Conservation (phyloP, 139 green algal species). For the Volvox africanus region DNA sequence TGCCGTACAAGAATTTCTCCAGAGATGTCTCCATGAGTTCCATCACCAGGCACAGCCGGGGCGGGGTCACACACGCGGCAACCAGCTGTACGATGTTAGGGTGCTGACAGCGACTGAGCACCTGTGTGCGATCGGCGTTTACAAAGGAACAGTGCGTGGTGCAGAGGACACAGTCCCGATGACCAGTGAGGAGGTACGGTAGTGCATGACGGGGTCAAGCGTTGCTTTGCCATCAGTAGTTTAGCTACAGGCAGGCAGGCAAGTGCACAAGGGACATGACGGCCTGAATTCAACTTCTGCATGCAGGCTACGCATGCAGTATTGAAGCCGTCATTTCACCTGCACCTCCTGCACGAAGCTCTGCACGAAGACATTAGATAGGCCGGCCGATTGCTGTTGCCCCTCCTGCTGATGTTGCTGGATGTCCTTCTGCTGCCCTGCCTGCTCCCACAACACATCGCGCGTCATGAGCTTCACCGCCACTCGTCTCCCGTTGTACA, state of each 20-base stretch:
- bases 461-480: not conserved
- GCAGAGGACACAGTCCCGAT: too few species aligned
- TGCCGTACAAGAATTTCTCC: not conserved
- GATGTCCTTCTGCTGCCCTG: not conserved
- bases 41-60: not conserved
- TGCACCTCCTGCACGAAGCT: not conserved
- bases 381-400: too few species aligned
- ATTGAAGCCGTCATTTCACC: not conserved
- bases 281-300: too few species aligned
- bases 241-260: too few species aligned
- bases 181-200: too few species aligned
- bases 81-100: not conserved
- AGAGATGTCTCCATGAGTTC: not conserved
- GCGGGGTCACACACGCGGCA: not conserved
- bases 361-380: not conserved
- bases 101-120: not conserved
- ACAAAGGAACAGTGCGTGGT: too few species aligned
- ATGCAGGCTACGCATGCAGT: too few species aligned
- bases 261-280: too few species aligned
- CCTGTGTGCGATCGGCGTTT: too few species aligned
- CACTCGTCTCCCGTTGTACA: not conserved
- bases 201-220: too few species aligned
- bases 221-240: too few species aligned
- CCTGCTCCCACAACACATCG: not conserved
- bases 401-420: not conserved